These are phyloP conservation scores for Alternaria longipes DNA, from an alignment of 2,329 filamentous ascomycete species.

Conservation along the genomic window DNA sequence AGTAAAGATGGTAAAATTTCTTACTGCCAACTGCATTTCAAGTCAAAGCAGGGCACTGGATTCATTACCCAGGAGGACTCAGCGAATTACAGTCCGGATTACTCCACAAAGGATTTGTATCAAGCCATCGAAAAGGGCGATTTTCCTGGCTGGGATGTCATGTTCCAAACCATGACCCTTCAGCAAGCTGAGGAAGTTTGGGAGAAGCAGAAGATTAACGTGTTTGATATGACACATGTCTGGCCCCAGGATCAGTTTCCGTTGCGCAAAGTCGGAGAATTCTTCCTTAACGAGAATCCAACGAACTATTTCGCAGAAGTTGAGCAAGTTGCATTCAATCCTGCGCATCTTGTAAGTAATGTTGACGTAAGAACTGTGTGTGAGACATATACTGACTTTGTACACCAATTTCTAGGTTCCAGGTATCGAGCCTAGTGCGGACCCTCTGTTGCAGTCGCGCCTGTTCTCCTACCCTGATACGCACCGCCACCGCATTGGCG, in stretches of 20 bases:
- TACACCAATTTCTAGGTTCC: too few relatives aligned
- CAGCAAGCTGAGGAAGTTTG: constrained; percentile 59
- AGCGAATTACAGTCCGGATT: constrained; percentile 63
- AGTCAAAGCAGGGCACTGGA: constrained; percentile 61
- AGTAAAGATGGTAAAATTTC: too few relatives aligned
- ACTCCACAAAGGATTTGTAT: constrained; percentile 63
- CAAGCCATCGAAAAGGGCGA: constrained; percentile 63
- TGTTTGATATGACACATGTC: constrained; percentile 64
- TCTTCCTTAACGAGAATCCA: constrained; percentile 64
- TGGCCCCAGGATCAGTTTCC: constrained; percentile 64
- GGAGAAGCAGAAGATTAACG: constrained; percentile 64
- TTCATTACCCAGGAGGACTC: constrained; percentile 64
- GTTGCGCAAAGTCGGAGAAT: constrained; percentile 63
- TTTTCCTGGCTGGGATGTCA: constrained; percentile 62
- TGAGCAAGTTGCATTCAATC: constrained; percentile 75
- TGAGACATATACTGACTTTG: too few relatives aligned
- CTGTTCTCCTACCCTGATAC: constrained; percentile 77
- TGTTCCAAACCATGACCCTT: constrained; percentile 61
- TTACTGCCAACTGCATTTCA: constrained; percentile 54
- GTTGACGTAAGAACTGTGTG: too few relatives aligned
- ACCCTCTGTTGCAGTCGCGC: constrained; percentile 74
- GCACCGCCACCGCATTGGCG: constrained; percentile 65
- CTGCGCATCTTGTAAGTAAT: constrained; percentile 73
- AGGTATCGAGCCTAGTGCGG: constrained; percentile 73
- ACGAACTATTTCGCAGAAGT: constrained; percentile 73